Evolutionary conservation across 2,329 filamentous ascomycete species (phyloP), one percentile per base, ranked within the genome.

Genomic region (Clonostachys rhizophaga): DNA sequence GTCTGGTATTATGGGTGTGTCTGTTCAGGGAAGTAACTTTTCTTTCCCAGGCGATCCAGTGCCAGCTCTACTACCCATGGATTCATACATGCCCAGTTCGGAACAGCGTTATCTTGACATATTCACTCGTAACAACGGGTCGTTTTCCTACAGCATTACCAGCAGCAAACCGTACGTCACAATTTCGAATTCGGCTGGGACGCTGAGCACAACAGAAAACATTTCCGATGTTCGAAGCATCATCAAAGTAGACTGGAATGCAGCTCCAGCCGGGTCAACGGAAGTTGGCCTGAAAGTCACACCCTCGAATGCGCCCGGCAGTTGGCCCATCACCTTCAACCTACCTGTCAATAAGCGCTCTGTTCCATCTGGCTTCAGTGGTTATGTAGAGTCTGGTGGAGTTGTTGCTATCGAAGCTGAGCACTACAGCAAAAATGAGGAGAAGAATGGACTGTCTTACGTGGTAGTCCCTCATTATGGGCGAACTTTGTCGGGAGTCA

Each of bases 131-230:
- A 45, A 44, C n/a, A 48, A 48, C 39, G 24, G 16, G n/a, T 42
- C 47, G 6, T 42, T 45, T 12, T 14, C 47, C 14, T 48, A 69
- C 14, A 63, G 69, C 10, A 79, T 80, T 57, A 62, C 69, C 45
- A 83, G 78, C 71, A 69, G 60, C 12, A 70, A 80, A 16, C 58
- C 72, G 3, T 84, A 76, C 64, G 64, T 86, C 11, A 69, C 69
- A 47, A 68, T 81, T 14, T 76, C 71, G 13, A 72, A 74, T 47
- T 66, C 66, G n/a, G 70, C 59, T 3, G 81, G 81, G 44, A 70
- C 58, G 14, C 71, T 83, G 12, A 71, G 72, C 5, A 66, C 58
- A 4, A 61, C 62, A 8, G 75, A 47, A 18, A 37, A 47, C 6
- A 43, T 40, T 6, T 47, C 44, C 5, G 50, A 53, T 24, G 44